phyloP scores from a whole-genome alignment of 768 basidiomycete species.

The Rhodotorula graminis region DNA sequence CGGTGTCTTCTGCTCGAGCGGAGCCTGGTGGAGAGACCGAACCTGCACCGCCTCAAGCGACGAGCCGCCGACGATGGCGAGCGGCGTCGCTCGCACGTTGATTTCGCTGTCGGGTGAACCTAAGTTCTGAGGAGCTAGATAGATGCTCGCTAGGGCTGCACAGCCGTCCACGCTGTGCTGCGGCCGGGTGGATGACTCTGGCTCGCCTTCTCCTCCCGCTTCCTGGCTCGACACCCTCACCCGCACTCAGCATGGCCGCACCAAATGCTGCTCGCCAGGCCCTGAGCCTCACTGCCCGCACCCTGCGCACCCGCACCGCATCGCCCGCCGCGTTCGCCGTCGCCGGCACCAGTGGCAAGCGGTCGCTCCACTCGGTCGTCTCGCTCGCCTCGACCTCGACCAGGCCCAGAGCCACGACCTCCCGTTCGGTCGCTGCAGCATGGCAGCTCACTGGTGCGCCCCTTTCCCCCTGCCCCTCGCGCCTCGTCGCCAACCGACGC shows the following conservation, averaged over 20 bases:
- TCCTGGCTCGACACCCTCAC: neutral
- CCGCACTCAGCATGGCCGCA: neutral
- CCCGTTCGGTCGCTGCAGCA: neutral
- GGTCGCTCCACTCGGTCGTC: neutral
- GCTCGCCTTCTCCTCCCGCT: neutral
- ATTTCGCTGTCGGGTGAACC: too few relatives aligned
- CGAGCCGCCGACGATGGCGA: too few relatives aligned
- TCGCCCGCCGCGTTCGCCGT: neutral
- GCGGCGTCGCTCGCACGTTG: too few relatives aligned
- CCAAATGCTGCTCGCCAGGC: neutral
- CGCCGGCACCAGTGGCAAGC: neutral
- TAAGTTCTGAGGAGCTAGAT: too few relatives aligned
- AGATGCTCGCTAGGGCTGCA: too few relatives aligned
- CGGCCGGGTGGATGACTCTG: too few relatives aligned
- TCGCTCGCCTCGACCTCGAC: neutral
- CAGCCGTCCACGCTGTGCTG: too few relatives aligned
- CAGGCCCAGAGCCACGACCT: neutral
- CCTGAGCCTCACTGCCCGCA: neutral
- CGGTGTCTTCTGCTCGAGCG: too few relatives aligned
- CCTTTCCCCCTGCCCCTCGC: neutral
- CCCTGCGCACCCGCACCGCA: neutral
- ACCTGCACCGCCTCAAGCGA: too few relatives aligned
- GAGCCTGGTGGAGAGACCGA: too few relatives aligned
- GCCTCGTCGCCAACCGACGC: neutral
- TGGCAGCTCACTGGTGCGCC: constrained; percentile 4